Percentiles rank a stretch among this genome's conserved stretches.
Evolutionary conservation across 805 yeast species (phyloP).

Genomic region (Candida jianshihensis): DNA sequence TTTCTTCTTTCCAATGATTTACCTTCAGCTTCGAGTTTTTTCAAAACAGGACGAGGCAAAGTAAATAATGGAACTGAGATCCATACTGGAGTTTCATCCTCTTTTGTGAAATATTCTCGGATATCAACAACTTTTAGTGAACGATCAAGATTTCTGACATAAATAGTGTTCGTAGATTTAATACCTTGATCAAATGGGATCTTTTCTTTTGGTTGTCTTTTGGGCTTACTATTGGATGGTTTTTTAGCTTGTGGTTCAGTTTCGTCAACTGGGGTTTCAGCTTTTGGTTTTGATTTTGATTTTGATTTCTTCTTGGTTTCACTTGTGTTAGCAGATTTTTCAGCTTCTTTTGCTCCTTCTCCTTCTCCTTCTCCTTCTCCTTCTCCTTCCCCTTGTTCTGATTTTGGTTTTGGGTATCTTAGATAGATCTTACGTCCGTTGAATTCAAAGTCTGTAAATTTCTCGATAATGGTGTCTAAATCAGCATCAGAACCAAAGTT

Average conservation of each 20-base stretch:
- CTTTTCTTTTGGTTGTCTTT: constrained; percentile 17
- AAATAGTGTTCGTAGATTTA: constrained; percentile 44
- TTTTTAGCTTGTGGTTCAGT: too few relatives aligned
- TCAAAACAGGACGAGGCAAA: constrained; percentile 36
- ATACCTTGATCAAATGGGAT: constrained; percentile 31
- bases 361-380: neutral
- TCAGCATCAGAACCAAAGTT: constrained; percentile 42
- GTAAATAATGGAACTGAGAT: constrained; percentile 51
- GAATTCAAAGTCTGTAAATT: constrained; percentile 35
- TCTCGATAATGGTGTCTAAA: constrained; percentile 34
- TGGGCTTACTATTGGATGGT: constrained; percentile 9
- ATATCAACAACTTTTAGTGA: constrained; percentile 48
- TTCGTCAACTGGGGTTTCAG: neutral
- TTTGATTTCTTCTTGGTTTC: neutral
- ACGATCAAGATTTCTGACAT: constrained; percentile 59
- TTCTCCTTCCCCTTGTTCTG: constrained; percentile 4
- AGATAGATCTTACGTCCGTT: constrained; percentile 43
- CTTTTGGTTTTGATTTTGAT: neutral
- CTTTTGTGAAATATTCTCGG: constrained; percentile 39
- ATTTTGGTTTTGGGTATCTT: constrained; percentile 43
- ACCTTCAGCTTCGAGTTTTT: constrained; percentile 38
- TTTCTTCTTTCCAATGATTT: constrained; percentile 39
- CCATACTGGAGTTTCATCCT: constrained; percentile 44
- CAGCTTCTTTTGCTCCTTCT: neutral
- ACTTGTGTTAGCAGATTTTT: neutral